These are phyloP conservation scores for Torrubiella hemipterigena DNA, from an alignment of 2,329 filamentous ascomycete genomes.

Conservation along the genomic window DNA sequence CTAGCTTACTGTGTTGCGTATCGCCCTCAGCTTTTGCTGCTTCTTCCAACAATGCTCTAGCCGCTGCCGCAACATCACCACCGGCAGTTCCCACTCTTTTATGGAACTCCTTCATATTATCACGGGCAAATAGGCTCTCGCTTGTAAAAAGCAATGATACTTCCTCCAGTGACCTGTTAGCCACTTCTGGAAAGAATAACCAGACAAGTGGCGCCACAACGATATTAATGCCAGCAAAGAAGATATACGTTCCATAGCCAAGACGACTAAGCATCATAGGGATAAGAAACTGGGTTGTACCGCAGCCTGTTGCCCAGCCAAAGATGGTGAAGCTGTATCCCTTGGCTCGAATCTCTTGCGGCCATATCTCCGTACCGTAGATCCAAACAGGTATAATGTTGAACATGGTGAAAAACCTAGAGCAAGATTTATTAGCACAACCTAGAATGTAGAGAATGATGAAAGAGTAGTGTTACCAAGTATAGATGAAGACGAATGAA, in stretches of 20 bases:
- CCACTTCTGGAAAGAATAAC: slow-evolving; percentile 27
- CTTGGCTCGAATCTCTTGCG: slow-evolving; percentile 42
- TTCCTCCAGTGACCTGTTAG: slow-evolving; percentile 34
- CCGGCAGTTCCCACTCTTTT: slow-evolving; percentile 10
- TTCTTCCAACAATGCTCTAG: slow-evolving; percentile 10
- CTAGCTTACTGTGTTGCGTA: too few species aligned
- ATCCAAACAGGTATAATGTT: slow-evolving; percentile 19
- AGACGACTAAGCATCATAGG: slow-evolving; percentile 37
- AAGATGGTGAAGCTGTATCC: slow-evolving; percentile 48
- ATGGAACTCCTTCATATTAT: slow-evolving; percentile 26
- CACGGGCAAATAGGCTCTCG: slow-evolving; percentile 29
- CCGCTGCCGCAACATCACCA: slow-evolving; percentile 10
- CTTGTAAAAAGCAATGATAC: slow-evolving; percentile 36
- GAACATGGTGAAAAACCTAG: slow-evolving; percentile 18
- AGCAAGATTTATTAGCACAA: not conserved
- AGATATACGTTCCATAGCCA: slow-evolving; percentile 34
- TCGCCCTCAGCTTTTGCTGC: too few species aligned
- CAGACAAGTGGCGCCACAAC: slow-evolving; percentile 36
- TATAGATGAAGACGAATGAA: slow-evolving; percentile 12
- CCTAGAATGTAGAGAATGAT: too few species aligned
- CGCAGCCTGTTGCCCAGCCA: slow-evolving; percentile 45
- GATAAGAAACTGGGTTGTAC: slow-evolving; percentile 38
- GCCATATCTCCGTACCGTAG: slow-evolving; percentile 40
- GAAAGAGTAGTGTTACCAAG: slow-evolving; percentile 6
- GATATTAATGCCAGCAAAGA: slow-evolving; percentile 38